Base-by-base conservation (phyloP, 371 early-diverging fungal genomes). In the Mucor ambiguus region DNA sequence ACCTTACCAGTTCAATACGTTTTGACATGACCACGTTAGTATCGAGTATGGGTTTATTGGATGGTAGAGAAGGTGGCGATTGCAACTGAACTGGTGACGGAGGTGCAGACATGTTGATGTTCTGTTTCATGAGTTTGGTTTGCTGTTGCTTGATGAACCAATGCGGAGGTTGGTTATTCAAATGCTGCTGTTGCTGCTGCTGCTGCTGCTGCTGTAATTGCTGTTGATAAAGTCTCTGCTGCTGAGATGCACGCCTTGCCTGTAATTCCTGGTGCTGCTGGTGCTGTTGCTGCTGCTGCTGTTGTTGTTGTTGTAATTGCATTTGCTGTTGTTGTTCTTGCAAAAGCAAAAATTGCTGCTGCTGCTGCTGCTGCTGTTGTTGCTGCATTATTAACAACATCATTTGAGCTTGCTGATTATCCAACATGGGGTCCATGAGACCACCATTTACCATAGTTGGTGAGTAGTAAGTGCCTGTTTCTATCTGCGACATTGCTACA, bases 71-170 rank as follows among this genome's bases (percentile, higher is more conserved):
- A 29, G 63, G 41, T 4, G 63, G 35, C 2, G 52, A 37, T 32
- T 43, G 35, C 20, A 60, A 20, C 12, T 29, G 28, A 20, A 46
- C 60, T 7, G 38, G 48, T 46, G 61, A 44, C 46, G 48, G 56
- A 33, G 33, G 20, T n/a, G 56, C 8, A 56, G 56, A 56, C 30
- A 33, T 41, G 41, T 32, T 58, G 6, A 58, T 33, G 16, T 58
- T 58, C 9, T 58, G 37, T 26, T 58, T n/a, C 18, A 54, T 37
- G 18, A 62, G 26, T 30, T 63, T 63, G 5, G 55, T 43, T 56
- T 63, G 63, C 29, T 63, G 63, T 7, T 63, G 63, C 22, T 63
- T 54, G 29, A 63, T 28, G 41, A 63, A 63, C 63, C 63, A 63
- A 41, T 62, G 49, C 20, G 61, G 48, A 4, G 61, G 49, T 33